These are phyloP conservation scores for Penicillium sp. DNA, from an alignment of 2,329 filamentous ascomycete genomes.

Conservation along the genomic window DNA sequence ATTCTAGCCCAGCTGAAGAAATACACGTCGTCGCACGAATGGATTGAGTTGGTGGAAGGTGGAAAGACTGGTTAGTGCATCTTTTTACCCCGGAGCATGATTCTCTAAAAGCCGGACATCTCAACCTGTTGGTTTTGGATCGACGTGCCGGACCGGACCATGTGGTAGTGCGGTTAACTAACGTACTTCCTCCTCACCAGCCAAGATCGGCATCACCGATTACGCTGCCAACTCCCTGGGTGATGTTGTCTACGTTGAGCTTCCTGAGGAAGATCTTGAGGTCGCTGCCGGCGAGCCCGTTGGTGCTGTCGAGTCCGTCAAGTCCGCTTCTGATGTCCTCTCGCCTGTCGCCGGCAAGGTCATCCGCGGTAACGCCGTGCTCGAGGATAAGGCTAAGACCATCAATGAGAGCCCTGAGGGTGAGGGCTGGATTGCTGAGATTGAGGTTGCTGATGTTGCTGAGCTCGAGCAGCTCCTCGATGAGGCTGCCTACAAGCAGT, in stretches of 20 bases:
- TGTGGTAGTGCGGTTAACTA: background rate
- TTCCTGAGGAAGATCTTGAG: constrained; percentile 67
- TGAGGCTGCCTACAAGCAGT: constrained; percentile 67
- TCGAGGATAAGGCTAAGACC: constrained; percentile 79
- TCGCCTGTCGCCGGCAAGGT: constrained; percentile 77
- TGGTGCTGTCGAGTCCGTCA: constrained; percentile 95
- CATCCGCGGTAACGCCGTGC: constrained; percentile 64
- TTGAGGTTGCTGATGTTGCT: constrained; percentile 66
- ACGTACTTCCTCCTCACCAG: constrained; percentile 37
- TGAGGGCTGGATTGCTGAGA: constrained; percentile 90
- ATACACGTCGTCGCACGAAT: constrained; percentile 98
- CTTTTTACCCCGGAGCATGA: background rate
- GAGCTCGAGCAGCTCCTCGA: constrained; percentile 77
- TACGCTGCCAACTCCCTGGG: constrained; percentile 91
- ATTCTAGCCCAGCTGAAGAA: constrained; percentile 57
- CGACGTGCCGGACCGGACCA: background rate
- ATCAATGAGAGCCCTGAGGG: constrained; percentile 90
- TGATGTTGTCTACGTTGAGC: constrained; percentile 96
- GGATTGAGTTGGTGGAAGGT: constrained; percentile 84
- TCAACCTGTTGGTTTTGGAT: background rate
- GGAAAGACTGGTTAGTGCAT: constrained; percentile 63
- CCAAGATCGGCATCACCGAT: constrained; percentile 75
- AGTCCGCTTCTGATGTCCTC: constrained; percentile 97
- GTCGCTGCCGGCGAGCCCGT: constrained; percentile 76
- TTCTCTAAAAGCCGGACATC: background rate